Conservation (phyloP, 306 rosid genomes). For the Hippophae gyantsensis region DNA sequence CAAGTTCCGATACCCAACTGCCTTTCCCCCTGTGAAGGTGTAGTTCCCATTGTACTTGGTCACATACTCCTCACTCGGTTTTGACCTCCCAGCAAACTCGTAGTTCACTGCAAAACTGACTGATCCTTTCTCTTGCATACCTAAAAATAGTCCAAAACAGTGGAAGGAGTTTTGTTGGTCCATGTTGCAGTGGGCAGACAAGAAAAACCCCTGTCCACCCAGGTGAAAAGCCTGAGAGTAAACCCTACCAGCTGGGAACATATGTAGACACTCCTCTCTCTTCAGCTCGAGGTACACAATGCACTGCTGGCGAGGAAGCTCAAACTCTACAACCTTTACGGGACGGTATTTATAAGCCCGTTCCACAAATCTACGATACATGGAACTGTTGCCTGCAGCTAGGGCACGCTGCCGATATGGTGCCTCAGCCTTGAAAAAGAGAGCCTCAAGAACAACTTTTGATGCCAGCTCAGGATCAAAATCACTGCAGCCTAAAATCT, state of each 20-base stretch:
- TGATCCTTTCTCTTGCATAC: conserved; percentile 32
- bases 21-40: conserved; percentile 40
- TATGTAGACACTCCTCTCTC: conserved; percentile 28
- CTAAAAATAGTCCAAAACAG: conserved; percentile 34
- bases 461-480: conserved; percentile 30
- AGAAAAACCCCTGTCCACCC: conserved; percentile 32
- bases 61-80: conserved; percentile 23
- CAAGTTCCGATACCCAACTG: conserved; percentile 36
- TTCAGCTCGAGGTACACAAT: conserved; percentile 38
- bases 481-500: conserved; percentile 30
- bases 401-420: conserved; percentile 23
- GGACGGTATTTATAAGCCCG: conserved; percentile 36
- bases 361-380: conserved; percentile 27
- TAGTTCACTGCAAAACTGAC: conserved; percentile 25
- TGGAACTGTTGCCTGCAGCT: conserved; percentile 17
- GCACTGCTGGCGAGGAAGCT: conserved; percentile 26
- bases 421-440: conserved; percentile 38
- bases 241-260: conserved; percentile 31
- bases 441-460: conserved; percentile 43
- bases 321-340: conserved; percentile 36
- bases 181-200: conserved; percentile 44
- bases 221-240: conserved; percentile 32
- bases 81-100: conserved; percentile 36
- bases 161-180: conserved; percentile 34
- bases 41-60: conserved; percentile 28